Percentiles rank a stretch among this genome's conserved stretches.
Evolutionary conservation across 345 rosid species (phyloP).

Genomic region (Corchorus olitorius): DNA sequence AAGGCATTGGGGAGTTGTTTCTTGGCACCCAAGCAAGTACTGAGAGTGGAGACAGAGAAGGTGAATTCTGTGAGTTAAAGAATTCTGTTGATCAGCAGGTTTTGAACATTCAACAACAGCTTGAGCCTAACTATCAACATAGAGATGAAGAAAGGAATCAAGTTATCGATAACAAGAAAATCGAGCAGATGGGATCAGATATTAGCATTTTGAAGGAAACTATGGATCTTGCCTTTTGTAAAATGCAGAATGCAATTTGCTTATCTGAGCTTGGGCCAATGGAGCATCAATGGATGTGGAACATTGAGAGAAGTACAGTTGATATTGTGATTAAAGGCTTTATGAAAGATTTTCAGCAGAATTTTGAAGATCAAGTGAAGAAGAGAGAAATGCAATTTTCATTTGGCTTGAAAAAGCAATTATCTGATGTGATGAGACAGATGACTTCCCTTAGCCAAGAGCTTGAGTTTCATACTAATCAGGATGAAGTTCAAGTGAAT

Average conservation of each 20-base stretch:
- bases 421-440: slow-evolving; percentile 41
- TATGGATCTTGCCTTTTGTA: slow-evolving; percentile 73
- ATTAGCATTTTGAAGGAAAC: slow-evolving; percentile 70
- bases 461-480: slow-evolving; percentile 38
- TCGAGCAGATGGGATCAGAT: slow-evolving; percentile 65
- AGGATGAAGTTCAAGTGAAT: slow-evolving; percentile 21
- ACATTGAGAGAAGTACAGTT: slow-evolving; percentile 52
- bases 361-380: slow-evolving; percentile 34
- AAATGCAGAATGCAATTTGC: slow-evolving; percentile 71
- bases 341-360: slow-evolving; percentile 41
- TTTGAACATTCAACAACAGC: slow-evolving; percentile 64
- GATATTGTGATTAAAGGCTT: slow-evolving; percentile 48
- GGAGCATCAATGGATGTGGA: slow-evolving; percentile 72
- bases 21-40: slow-evolving; percentile 18
- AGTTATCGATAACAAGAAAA: slow-evolving; percentile 36
- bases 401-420: slow-evolving; percentile 32
- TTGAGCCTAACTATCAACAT: slow-evolving; percentile 46
- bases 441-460: slow-evolving; percentile 41
- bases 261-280: slow-evolving; percentile 61
- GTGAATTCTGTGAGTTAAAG: slow-evolving; percentile 60
- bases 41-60: slow-evolving; percentile 44
- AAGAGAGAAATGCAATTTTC: slow-evolving; percentile 39
- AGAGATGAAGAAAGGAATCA: slow-evolving; percentile 31
- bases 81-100: slow-evolving; percentile 71
- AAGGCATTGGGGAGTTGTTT: slow-evolving; percentile 28